Percentiles rank a stretch among this genome's conserved stretches.
Evolutionary conservation across 139 green algal species (phyloP).

Genomic region (Limnomonas spitsbergensis): DNA sequence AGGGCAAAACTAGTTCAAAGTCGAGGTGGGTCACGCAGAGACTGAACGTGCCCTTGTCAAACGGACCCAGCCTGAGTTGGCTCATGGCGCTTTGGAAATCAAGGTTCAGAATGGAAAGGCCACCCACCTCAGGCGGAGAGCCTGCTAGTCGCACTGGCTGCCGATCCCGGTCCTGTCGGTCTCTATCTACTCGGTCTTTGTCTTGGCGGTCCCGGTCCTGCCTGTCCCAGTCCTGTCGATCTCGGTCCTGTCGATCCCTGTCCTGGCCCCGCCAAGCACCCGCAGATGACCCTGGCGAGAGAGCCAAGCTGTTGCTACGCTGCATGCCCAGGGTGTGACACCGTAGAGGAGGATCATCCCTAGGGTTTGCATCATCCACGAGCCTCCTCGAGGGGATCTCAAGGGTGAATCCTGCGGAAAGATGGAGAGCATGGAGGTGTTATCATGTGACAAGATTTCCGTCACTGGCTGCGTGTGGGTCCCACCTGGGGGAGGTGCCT

Average conservation of each 20-base stretch:
- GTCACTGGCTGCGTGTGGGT: neutral
- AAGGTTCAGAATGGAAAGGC: neutral
- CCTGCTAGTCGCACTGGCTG: neutral
- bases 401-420: neutral
- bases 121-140: neutral
- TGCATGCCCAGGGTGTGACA: neutral
- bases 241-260: neutral
- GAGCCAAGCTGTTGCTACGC: neutral
- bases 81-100: neutral
- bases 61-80: neutral
- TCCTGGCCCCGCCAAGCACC: neutral
- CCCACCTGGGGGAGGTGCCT: neutral
- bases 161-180: neutral
- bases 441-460: neutral
- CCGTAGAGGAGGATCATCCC: neutral
- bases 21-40: neutral
- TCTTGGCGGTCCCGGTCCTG: too few relatives aligned
- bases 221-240: too few relatives aligned
- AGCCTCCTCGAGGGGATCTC: neutral
- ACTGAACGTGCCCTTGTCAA: neutral
- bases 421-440: neutral
- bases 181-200: neutral
- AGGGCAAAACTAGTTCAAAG: neutral
- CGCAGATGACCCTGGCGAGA: neutral
- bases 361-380: neutral